Evolutionary conservation across 1,139 yeast species (phyloP).

Genomic region (Taphrina wiesneri): DNA sequence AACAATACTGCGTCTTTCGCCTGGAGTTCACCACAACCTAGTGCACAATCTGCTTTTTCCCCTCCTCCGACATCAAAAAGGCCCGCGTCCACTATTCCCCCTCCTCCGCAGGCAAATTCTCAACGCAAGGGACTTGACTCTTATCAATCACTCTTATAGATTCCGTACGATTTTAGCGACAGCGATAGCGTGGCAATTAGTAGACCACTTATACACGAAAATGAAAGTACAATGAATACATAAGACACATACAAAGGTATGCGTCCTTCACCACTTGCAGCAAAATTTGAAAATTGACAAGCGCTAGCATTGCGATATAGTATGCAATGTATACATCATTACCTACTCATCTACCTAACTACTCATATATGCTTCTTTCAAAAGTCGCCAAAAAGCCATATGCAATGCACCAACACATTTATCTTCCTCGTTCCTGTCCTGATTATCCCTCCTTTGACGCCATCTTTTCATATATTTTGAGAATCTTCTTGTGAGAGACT

Average conservation of each 20-base stretch:
- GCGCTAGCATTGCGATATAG: no score
- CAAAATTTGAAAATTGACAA: no score
- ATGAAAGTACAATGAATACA: no score
- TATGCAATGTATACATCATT: not conserved
- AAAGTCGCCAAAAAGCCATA: not conserved
- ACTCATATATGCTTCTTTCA: not conserved
- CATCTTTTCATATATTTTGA: conserved; percentile 64
- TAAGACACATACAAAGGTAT: no score
- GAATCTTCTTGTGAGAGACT: conserved; percentile 71
- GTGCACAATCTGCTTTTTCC: not conserved
- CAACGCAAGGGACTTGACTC: conserved; percentile 11
- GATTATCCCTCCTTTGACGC: not conserved
- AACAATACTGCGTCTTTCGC: not conserved
- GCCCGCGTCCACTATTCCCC: not conserved
- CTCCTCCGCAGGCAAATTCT: conserved; percentile 1
- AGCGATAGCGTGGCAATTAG: not conserved
- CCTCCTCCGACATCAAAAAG: not conserved
- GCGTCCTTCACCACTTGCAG: no score
- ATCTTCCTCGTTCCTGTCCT: not conserved
- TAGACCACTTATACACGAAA: no score
- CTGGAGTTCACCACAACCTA: not conserved
- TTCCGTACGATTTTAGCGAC: not conserved
- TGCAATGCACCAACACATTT: not conserved
- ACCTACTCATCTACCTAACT: not conserved
- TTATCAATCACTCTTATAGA: conserved; percentile 23